Evolutionary conservation across 2,329 filamentous ascomycete species (phyloP).

Genomic region (Alternaria sp.): DNA sequence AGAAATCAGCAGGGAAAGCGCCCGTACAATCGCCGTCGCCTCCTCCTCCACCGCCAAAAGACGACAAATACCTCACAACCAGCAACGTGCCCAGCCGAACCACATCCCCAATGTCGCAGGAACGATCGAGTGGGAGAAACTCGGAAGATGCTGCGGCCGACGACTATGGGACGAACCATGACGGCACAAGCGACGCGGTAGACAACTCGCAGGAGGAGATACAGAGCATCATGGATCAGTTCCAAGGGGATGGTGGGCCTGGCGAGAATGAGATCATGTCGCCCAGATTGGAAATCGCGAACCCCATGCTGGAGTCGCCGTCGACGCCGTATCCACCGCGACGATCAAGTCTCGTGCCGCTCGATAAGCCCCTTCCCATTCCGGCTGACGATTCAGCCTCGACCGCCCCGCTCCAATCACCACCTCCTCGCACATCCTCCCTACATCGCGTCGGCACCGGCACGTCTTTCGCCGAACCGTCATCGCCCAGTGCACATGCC

Average conservation of each 20-base stretch:
- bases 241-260: conserved; percentile 75
- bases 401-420: conserved; percentile 34
- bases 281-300: conserved; percentile 81
- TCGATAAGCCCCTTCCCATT: conserved; percentile 53
- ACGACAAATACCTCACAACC: conserved; percentile 57
- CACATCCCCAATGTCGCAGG: conserved; percentile 40
- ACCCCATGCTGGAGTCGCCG: conserved; percentile 73
- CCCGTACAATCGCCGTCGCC: conserved; percentile 47
- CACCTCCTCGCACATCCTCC: conserved; percentile 45
- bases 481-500: conserved; percentile 43
- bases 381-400: conserved; percentile 32
- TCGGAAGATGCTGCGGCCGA: conserved; percentile 44
- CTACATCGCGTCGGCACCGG: conserved; percentile 41
- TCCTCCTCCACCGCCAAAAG: conserved; percentile 59
- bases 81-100: conserved; percentile 51
- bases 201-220: conserved; percentile 82
- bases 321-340: conserved; percentile 74
- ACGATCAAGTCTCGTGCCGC: conserved; percentile 83
- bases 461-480: conserved; percentile 38
- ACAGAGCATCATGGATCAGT: conserved; percentile 97
- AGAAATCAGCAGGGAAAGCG: conserved; percentile 37
- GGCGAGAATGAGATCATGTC: conserved; percentile 90
- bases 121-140: conserved; percentile 50
- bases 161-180: conserved; percentile 58
- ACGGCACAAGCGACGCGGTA: conserved; percentile 43